These are phyloP conservation scores for Moesziomyces globuligerus DNA, from an alignment of 1,284 basidiomycete genomes.

Conservation along the genomic window DNA sequence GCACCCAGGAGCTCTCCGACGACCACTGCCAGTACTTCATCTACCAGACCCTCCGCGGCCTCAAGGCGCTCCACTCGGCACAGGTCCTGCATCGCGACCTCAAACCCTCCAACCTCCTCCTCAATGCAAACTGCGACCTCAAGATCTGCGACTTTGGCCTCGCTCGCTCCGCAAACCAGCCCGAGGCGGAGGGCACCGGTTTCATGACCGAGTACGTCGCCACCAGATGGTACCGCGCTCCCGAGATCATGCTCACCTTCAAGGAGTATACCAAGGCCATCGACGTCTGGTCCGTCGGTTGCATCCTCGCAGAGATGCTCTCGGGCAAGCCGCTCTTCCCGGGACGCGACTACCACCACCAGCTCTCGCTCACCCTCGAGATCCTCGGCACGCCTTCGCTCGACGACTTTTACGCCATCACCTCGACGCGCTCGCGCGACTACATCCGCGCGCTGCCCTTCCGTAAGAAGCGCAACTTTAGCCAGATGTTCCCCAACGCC, in stretches of 20 bases:
- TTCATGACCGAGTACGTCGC: conserved; percentile 68
- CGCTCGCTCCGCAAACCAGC: conserved; percentile 64
- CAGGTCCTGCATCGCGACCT: conserved; percentile 65
- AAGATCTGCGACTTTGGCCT: conserved; percentile 68
- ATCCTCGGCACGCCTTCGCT: conserved; percentile 73
- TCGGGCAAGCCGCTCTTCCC: conserved; percentile 90
- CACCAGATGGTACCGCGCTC: conserved; percentile 66
- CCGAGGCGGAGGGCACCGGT: conserved; percentile 63
- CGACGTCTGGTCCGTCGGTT: conserved; percentile 85
- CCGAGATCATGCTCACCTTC: conserved; percentile 67
- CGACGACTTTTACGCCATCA: conserved; percentile 76
- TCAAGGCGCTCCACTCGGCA: conserved; percentile 67
- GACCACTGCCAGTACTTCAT: conserved; percentile 96
- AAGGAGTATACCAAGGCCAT: conserved; percentile 68
- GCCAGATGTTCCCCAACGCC: conserved; percentile 81
- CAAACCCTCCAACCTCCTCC: conserved; percentile 63
- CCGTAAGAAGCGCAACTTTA: conserved; percentile 83
- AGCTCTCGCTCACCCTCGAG: conserved; percentile 73
- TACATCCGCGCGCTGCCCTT: conserved; percentile 94
- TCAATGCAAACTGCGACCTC: conserved; percentile 66
- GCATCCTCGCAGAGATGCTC: conserved; percentile 94
- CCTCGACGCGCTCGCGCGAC: conserved; percentile 84
- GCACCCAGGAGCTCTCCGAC: conserved; percentile 70
- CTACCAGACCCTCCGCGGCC: conserved; percentile 74
- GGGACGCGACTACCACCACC: conserved; percentile 72